Evolutionary conservation across 345 rosid genomes (phyloP), one percentile per base, ranked within the genome.

Genomic region (Eucalyptus caleyi): DNA sequence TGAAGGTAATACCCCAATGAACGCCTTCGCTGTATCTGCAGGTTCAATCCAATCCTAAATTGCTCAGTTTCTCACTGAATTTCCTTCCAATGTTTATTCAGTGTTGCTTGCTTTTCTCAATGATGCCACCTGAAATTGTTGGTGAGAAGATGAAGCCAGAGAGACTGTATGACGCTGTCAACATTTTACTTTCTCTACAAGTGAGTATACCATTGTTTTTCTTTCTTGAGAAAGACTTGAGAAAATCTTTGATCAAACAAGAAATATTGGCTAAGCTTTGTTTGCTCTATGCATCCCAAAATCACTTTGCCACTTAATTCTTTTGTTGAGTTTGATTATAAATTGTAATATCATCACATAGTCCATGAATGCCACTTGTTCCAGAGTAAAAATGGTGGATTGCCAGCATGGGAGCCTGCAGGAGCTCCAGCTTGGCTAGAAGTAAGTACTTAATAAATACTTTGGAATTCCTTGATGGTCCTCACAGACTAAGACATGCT

Each of bases 381-480:
- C 86, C 93, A 96, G 97, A 91, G 93, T 87, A 87, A 92, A 89
- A 92, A 90, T 45, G 98, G 97, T 11, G 98, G 98, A 56, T 42
- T 93, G 26, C 27, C 96, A 44, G 94, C 91, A 3, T 95, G 97
- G 97, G 96, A 95, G 88, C 97, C 97, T 24, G 93, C 88, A 83
- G 89, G 94, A 54, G 96, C 94, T 50, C 62, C 82, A 44, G 67
- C 88, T 10, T 94, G 95, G 96, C 85, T 95, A 82, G 95, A 96
- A 90, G 96, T 94, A 89, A 89, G 87, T 54, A 13, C 30, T 59
- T 54, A 21, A 88, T 86, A 81, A 50, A 69, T 42, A 69, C 93
- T 91, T 89, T 92, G 91, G 89, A 90, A 91, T 86, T 62, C 72
- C 72, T 62, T 32, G 80, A 69, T 69, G 11, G 23, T 18, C 80